Evolutionary conservation across 2,329 filamentous ascomycete genomes (phyloP).

Genomic region (Phaeosphaeria sp.): DNA sequence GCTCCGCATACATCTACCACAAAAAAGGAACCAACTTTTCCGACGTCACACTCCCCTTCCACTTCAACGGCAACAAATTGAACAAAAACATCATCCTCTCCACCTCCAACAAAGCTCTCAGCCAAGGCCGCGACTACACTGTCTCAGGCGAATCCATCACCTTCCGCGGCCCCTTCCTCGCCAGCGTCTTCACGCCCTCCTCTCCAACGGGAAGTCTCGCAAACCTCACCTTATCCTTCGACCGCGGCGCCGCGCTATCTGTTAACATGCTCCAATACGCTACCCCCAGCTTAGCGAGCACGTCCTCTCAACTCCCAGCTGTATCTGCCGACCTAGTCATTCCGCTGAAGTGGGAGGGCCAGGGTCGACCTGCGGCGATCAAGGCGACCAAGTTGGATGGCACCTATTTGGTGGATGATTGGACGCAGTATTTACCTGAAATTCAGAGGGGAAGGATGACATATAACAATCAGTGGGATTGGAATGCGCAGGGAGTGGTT

Average conservation of each 20-base stretch:
- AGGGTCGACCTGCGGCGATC: constrained; percentile 59
- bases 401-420: constrained; percentile 61
- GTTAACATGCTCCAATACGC: constrained; percentile 63
- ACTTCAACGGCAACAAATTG: constrained; percentile 63
- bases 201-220: constrained; percentile 55
- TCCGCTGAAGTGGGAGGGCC: constrained; percentile 60
- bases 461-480: constrained; percentile 60
- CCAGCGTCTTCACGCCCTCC: constrained; percentile 51
- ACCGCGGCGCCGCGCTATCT: constrained; percentile 54
- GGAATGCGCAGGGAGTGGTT: constrained; percentile 55
- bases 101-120: constrained; percentile 46
- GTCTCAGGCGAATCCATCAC: constrained; percentile 54
- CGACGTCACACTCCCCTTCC: constrained; percentile 56
- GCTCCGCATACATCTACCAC: constrained; percentile 64
- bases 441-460: constrained; percentile 59
- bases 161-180: constrained; percentile 57
- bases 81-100: constrained; percentile 40
- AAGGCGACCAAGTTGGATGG: constrained; percentile 59
- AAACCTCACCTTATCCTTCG: constrained; percentile 62
- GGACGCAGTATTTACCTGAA: constrained; percentile 61
- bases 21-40: constrained; percentile 53
- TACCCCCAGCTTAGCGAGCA: constrained; percentile 43
- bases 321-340: constrained; percentile 54
- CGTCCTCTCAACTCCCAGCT: constrained; percentile 39
- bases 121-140: constrained; percentile 54